Evolutionary conservation across 1,284 basidiomycete genomes (phyloP), one percentile per base, ranked within the genome.

Genomic region (Volvariella volvacea): DNA sequence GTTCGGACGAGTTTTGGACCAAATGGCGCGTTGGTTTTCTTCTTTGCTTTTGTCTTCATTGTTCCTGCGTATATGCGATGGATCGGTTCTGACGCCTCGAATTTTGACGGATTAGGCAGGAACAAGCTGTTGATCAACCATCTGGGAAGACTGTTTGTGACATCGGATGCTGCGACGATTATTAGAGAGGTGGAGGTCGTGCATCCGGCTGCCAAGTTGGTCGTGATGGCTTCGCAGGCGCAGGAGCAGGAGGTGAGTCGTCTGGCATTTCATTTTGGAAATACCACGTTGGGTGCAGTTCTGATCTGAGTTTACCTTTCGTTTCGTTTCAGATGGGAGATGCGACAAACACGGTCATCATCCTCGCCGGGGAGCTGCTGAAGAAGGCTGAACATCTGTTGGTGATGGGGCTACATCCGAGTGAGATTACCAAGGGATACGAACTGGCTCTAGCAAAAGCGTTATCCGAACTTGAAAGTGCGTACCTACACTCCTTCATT

Each of bases 81-180:
- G n/a, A n/a, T n/a, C n/a, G n/a, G n/a, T n/a, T n/a, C 42, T 44
- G 33, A 42, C 46, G 42, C 33, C 36, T 46, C 37, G 41, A 40
- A 39, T 19, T 42, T 14, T 6, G 34, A 3, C n/a, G 8, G 20
- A 42, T 46, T 39, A 88, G 93, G 93, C 36, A 79, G 93, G 46
- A 97, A 96, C 68, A 97, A 96, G 66, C 83, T 97, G 49, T 71
- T 97, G 58, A 93, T 97, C 69, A 97, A 97, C 66, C 96, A 99
- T 66, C 75, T 99, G 37, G 93, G 93, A 46, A 80, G 84, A 60
- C 75, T 98, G 40, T 99, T 99, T 66, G 94, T 99, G 48, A 99
- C 96, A 22, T 96, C 92, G 41, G 96, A 99, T 78, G 95, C 96
- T 6, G 96, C 96, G 8, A 99, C 96, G 47, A 99, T 99, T 67